phyloP scores from a whole-genome alignment of 139 green algal genomes.

The Yamagishiella unicocca region DNA sequence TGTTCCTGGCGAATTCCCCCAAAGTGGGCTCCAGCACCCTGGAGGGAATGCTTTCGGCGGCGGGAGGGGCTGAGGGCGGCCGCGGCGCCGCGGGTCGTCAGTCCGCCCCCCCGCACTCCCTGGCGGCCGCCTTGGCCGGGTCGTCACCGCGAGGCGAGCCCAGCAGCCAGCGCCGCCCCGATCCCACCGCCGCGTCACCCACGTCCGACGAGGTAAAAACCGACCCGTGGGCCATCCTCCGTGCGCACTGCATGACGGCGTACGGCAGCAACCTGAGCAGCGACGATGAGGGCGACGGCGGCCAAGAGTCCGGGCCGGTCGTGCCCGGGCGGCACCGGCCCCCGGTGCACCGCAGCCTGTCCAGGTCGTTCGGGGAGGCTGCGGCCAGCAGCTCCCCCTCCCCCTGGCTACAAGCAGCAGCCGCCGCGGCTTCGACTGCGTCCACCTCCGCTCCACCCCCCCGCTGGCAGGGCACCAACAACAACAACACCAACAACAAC shows the following conservation, averaged over 20 bases:
- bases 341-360: neutral
- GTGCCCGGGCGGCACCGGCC: neutral
- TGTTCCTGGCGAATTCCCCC: neutral
- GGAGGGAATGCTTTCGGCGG: no score
- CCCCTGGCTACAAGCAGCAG: neutral
- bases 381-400: neutral
- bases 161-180: neutral
- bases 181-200: neutral
- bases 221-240: neutral
- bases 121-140: no score
- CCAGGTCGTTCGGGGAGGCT: neutral
- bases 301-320: neutral
- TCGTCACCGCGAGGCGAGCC: no score
- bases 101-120: no score
- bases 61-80: no score
- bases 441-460: neutral
- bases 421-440: neutral
- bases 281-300: neutral
- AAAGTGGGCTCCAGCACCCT: neutral
- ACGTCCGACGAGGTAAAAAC: neutral
- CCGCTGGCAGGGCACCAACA: neutral
- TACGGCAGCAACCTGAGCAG: neutral
- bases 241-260: neutral
- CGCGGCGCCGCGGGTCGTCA: no score
- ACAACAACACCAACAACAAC: neutral